Percentiles rank a stretch among this genome's conserved stretches.
Evolutionary conservation across 805 yeast genomes (phyloP).

Genomic region (Wickerhamiella lipophila): DNA sequence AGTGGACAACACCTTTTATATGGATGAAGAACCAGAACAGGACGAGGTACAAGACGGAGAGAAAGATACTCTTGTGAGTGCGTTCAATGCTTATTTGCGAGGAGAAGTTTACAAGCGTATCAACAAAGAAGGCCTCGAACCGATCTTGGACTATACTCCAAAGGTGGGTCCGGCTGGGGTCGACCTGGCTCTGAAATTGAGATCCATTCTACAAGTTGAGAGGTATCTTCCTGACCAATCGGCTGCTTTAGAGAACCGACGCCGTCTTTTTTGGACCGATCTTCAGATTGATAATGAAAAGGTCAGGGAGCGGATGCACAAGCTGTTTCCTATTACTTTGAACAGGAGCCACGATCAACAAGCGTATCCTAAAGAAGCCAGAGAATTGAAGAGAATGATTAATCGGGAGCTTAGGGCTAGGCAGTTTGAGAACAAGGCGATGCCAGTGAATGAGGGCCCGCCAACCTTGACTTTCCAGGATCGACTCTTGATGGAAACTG

Average conservation of each 20-base stretch:
- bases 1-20: conserved; percentile 13
- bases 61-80: conserved; percentile 17
- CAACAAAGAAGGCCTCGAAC: conserved; percentile 16
- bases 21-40: conserved; percentile 14
- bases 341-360: background rate
- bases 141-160: conserved; percentile 19
- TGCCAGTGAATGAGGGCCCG: background rate
- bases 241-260: background rate
- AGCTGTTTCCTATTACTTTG: background rate
- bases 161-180: conserved; percentile 9
- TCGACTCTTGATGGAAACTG: no score
- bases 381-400: background rate
- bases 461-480: background rate
- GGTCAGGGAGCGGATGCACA: background rate
- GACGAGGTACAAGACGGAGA: conserved; percentile 12
- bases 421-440: background rate
- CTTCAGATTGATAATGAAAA: background rate
- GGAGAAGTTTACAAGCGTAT: conserved; percentile 19
- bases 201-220: background rate
- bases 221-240: background rate
- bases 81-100: conserved; percentile 21
- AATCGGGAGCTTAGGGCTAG: background rate
- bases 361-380: background rate
- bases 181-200: background rate
- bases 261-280: background rate